A percentile compares a stretch with the other conserved stretches of the same genome.
Evolutionary conservation across 306 rosid genomes (phyloP).

Genomic region (Vachellia collinsii): DNA sequence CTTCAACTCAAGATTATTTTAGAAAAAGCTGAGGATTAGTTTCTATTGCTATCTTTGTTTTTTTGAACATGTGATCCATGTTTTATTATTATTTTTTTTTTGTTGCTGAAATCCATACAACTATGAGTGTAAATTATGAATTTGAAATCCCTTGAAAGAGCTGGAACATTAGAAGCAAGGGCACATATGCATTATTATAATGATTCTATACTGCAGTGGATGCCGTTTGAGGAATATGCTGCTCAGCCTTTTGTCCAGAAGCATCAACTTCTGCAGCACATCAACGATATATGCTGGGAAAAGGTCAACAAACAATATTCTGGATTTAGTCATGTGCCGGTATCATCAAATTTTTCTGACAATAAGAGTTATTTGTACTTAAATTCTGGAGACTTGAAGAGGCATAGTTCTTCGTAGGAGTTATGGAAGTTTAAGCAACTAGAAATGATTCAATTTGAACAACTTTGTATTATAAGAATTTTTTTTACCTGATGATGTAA

Average conservation of each 20-base stretch:
- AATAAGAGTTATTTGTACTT: slow-evolving; percentile 52
- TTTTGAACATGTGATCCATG: background rate
- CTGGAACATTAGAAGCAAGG: slow-evolving; percentile 8
- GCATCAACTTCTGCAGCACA: slow-evolving; percentile 44
- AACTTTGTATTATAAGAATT: slow-evolving; percentile 31
- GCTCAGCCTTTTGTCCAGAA: slow-evolving; percentile 61
- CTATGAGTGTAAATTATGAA: background rate
- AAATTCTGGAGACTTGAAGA: slow-evolving; percentile 46
- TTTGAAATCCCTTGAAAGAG: slow-evolving; percentile 17
- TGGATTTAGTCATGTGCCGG: slow-evolving; percentile 60
- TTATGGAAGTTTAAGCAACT: slow-evolving; percentile 8
- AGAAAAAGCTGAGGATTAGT: background rate
- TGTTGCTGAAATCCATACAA: slow-evolving; percentile 10
- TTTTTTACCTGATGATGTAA: slow-evolving; percentile 16
- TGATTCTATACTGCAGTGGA: slow-evolving; percentile 74
- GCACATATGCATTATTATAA: slow-evolving; percentile 8
- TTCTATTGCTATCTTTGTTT: background rate
- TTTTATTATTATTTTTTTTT: background rate
- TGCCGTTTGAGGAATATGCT: slow-evolving; percentile 71
- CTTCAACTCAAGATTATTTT: background rate
- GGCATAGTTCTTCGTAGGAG: slow-evolving; percentile 38
- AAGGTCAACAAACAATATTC: slow-evolving; percentile 58
- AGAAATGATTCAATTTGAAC: slow-evolving; percentile 14
- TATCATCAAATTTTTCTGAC: slow-evolving; percentile 39
- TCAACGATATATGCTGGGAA: slow-evolving; percentile 53